Base-by-base conservation (phyloP, 2,329 filamentous ascomycete species). In the Balansia obtecta region DNA sequence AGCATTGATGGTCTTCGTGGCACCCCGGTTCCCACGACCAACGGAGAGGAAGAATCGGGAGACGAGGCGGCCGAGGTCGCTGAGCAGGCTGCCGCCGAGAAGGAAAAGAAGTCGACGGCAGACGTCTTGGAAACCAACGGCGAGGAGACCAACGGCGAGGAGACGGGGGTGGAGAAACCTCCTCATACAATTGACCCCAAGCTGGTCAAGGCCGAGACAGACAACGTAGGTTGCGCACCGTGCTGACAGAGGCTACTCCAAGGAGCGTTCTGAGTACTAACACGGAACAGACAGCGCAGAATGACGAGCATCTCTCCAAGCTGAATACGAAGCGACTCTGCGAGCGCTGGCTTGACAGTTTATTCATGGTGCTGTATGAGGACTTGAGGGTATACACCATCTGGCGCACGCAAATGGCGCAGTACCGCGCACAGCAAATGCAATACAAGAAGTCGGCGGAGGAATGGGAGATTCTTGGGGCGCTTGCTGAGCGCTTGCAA, bases 291-390 rank as follows among this genome's bases (percentile, higher is more conserved):
- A 71, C 71, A 15, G 76, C 82, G 52, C 75, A 79, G 30, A 77
- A 80, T 6, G 82, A 88, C 56, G 79, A 84, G 51, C 77, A 86
- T 57, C 86, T 95, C 58, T 90, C 89, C 7, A 87, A 91, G 59
- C 88, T 98, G 63, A 93, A 94, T 65, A 95, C 96, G 68, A 98
- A 98, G 71, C 85, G 93, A 1, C 79, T 98, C 1, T 98, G 93
- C 62, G 93, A 98, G 68, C 83, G 93, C 58, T 98, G 93, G 93
- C 78, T 98, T 2, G 93, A 98, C 68, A 97, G 95, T 61, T 77
- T 98, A 20, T 98, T 98, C 72, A 98, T 98, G 93, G 93, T 97
- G 0, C 77, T 98, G 2, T 98, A 98, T 65, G 93, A 98, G 67
- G 93, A 98, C 62, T 77, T 98, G 16, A 87, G 93, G 46, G 91